Base-by-base conservation (phyloP, 495 filamentous ascomycete genomes). In the Astrothelium macrocarpum region DNA sequence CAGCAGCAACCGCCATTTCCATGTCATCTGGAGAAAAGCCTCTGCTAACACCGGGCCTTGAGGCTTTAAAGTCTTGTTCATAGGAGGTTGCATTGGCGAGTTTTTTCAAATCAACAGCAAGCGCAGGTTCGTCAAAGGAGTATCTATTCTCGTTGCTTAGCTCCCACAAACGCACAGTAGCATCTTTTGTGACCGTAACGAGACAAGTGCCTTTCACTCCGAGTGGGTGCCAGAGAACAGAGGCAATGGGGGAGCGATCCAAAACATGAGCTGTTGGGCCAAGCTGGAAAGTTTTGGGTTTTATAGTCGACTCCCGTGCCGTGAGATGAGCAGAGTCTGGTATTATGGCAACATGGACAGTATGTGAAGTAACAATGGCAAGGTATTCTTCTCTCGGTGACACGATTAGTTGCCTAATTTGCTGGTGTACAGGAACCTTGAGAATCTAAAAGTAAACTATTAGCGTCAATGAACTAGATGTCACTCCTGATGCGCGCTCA, bases 231-330 rank as follows among this genome's bases (percentile, higher is more conserved):
- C 91, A 96, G 64, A 95, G 60, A 11, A 86, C 85, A 5, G 88
- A 90, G 0, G 84, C 85, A 23, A 96, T 79, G 0, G 88, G 83
- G 0, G 90, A 81, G 67, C 91, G 83, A 28, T 90, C 87, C 64
- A 90, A 85, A 31, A 96, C 90, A 73, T 96, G 91, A 1, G 87
- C 90, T 4, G 89, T 94, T 23, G 91, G 90, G 0, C 91, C 91
- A 18, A 96, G 78, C 59, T 90, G 90, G 75, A 86, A 91, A 36
- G 87, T 87, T 73, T 90, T 93, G 36, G 90, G 77, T 64, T 87
- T 87, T 67, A 95, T 81, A 0, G 79, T 75, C 18, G 71, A 76
- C 66, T 91, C 88, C 32, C 77, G 78, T 31, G 82, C 78, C 1
- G 81, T 84, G 32, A 95, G 83, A 66, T 88, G 88, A 3, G 85